Base-by-base conservation (phyloP, 441 rosid species). In the Populus tomentosa region DNA sequence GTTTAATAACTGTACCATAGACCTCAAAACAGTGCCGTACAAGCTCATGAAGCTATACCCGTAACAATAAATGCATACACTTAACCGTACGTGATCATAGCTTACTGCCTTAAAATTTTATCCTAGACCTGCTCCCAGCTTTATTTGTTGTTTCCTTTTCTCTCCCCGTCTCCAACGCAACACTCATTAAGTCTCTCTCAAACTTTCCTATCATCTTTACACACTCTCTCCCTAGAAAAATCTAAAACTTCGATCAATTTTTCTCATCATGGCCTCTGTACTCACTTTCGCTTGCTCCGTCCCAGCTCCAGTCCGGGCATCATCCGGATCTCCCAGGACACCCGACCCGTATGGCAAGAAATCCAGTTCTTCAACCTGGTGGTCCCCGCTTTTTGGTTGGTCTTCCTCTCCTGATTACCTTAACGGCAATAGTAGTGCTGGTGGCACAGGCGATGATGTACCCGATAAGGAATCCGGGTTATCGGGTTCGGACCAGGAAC, bases 311-410 rank as follows among this genome's bases (percentile, higher is more conserved):
- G 71, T 89, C 85, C 87, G 88, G 72, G 84, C 91, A 13, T 86
- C 89, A 23, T 77, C 83, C 71, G 84, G 79, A 1, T 80, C 85
- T 24, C 67, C 72, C 0, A 5, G 46, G 14, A 83, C 82, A 38
- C 77, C 89, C 63, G 86, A 82, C 30, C 38, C 75, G 1, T 74
- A 56, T 21, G 79, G 79, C 2, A 72, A 63, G 42, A 83, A 78
- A 40, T 2, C 82, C 30, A 18, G 77, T 32, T 38, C 67, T 10
- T 71, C 78, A 56, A 28, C 84, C 77, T 91, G 97, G 95, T 88
- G 94, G 97, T 74, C 89, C 66, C 95, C 94, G 26, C 80, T 93
- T 65, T 91, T 91, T 75, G 94, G 95, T 2, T 78, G 86, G 82
- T 66, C 94, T 0, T 20, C 90, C 56, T 88, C 89, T 18, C 86